Percentiles rank a stretch among this genome's conserved stretches.
These are phyloP conservation scores for Priceomyces carsonii DNA, from an alignment of 805 yeast genomes.

Conservation along the genomic window DNA sequence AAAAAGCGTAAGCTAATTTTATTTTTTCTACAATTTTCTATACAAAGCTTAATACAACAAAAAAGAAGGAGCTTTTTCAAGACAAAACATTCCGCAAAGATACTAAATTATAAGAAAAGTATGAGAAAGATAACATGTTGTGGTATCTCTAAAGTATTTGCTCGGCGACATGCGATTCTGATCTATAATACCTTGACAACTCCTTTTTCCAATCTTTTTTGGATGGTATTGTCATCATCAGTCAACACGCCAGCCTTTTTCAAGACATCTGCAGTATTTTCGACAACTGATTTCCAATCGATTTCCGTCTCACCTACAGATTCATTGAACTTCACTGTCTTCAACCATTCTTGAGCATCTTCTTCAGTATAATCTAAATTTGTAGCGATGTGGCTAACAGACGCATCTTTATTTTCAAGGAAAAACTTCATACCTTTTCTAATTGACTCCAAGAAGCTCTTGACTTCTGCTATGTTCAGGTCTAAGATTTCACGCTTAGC, in stretches of 20 bases:
- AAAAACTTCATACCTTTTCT: slow-evolving; percentile 72
- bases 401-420: slow-evolving; percentile 58
- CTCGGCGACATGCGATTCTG: too few species aligned
- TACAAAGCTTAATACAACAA: too few species aligned
- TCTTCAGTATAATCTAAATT: slow-evolving; percentile 74
- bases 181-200: slow-evolving; percentile 10
- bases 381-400: slow-evolving; percentile 60
- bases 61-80: too few species aligned
- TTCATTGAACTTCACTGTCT: slow-evolving; percentile 67
- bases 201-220: slow-evolving; percentile 26
- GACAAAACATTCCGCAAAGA: too few species aligned
- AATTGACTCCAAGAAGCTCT: slow-evolving; percentile 52
- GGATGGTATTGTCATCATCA: slow-evolving; percentile 26
- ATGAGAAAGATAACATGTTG: too few species aligned
- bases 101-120: too few species aligned
- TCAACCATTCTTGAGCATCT: slow-evolving; percentile 81
- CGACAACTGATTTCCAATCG: slow-evolving; percentile 52
- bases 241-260: slow-evolving; percentile 62
- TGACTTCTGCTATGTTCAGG: slow-evolving; percentile 18
- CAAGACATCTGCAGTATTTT: slow-evolving; percentile 58
- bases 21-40: too few species aligned
- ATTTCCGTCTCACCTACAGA: slow-evolving; percentile 35
- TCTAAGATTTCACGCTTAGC: slow-evolving; percentile 44
- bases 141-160: too few species aligned
- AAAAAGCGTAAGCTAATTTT: too few species aligned